These are phyloP conservation scores for Lagenidium giganteum DNA, from an alignment of 352 stramenopile genomes.

Conservation along the genomic window DNA sequence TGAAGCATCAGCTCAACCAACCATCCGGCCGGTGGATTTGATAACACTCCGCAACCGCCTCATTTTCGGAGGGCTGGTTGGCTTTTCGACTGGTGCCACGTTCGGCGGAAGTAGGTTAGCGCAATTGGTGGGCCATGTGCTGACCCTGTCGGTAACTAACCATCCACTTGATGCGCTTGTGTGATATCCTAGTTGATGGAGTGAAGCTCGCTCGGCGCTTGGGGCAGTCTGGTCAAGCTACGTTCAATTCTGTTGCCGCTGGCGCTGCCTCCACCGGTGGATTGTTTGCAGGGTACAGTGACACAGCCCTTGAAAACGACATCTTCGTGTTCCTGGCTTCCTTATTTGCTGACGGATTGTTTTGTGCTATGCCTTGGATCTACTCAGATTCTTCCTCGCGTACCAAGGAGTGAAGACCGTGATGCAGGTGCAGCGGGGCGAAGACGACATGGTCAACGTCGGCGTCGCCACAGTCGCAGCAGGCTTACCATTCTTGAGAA, in stretches of 20 bases:
- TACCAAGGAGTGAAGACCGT: slow-evolving; percentile 76
- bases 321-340: background rate
- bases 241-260: slow-evolving; percentile 35
- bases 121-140: background rate
- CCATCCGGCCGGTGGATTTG: slow-evolving; percentile 30
- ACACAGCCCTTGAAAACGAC: background rate
- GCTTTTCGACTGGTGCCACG: slow-evolving; percentile 69
- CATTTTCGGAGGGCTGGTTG: slow-evolving; percentile 72
- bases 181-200: slow-evolving; percentile 43
- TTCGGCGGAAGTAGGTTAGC: slow-evolving; percentile 63
- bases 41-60: slow-evolving; percentile 61
- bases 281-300: slow-evolving; percentile 44
- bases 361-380: background rate
- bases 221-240: too few relatives aligned
- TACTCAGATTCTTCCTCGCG: slow-evolving; percentile 65
- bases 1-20: background rate
- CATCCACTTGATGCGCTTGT: slow-evolving; percentile 2
- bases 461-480: slow-evolving; percentile 46
- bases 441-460: slow-evolving; percentile 56
- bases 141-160: background rate
- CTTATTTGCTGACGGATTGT: background rate
- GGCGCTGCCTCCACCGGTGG: slow-evolving; percentile 52
- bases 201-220: slow-evolving; percentile 47
- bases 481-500: slow-evolving; percentile 52
- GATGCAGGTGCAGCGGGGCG: slow-evolving; percentile 45